These are phyloP conservation scores for Aureobasidium musti DNA, from an alignment of 2,329 filamentous ascomycete genomes.

Conservation along the genomic window DNA sequence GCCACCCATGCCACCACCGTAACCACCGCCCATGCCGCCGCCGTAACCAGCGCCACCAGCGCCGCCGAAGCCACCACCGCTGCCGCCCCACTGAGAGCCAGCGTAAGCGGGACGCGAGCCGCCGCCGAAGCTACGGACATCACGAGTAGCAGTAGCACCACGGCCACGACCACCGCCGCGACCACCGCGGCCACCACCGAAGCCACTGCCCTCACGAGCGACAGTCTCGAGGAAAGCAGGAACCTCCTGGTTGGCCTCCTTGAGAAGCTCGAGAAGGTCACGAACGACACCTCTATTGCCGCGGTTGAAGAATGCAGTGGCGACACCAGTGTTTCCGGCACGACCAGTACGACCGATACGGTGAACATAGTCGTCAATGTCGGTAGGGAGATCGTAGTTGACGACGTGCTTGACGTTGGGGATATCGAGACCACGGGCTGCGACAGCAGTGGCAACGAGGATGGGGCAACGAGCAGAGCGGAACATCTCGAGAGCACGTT, in stretches of 20 bases:
- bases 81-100: constrained; percentile 56
- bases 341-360: constrained; percentile 99
- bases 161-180: constrained; percentile 71
- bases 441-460: constrained; percentile 93
- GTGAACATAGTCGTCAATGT: constrained; percentile 98
- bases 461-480: constrained; percentile 94
- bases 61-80: constrained; percentile 47
- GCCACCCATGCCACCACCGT: constrained; percentile 47
- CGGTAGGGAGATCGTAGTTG: constrained; percentile 99
- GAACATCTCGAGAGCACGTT: constrained; percentile 97
- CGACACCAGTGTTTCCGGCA: constrained; percentile 98
- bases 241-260: constrained; percentile 98
- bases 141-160: constrained; percentile 71
- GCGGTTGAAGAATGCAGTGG: constrained; percentile 99
- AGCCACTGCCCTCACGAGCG: constrained; percentile 85
- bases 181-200: constrained; percentile 66
- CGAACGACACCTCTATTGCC: constrained; percentile 97
- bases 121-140: constrained; percentile 68
- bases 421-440: constrained; percentile 82
- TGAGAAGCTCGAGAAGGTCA: constrained; percentile 94
- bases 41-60: constrained; percentile 40
- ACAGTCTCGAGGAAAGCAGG: constrained; percentile 95
- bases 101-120: constrained; percentile 61
- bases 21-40: constrained; percentile 49
- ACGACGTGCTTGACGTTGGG: constrained; percentile 96